Evolutionary conservation across 768 basidiomycete genomes (phyloP), one percentile per base, ranked within the genome.

Genomic region (Boletus bicolor): DNA sequence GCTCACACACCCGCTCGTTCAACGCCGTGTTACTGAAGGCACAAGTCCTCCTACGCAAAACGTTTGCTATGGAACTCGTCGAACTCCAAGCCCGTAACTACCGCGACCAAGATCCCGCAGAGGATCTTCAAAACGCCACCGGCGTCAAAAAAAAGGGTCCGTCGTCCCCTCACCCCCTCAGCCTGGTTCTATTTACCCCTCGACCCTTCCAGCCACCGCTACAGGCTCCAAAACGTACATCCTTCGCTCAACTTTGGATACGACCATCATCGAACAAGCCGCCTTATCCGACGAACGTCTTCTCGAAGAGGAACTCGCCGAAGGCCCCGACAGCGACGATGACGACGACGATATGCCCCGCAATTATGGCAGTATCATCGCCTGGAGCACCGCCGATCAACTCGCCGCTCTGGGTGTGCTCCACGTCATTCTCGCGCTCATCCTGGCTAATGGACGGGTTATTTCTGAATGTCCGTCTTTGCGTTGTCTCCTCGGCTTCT

Each of bases 41-140:
- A 2, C 91, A 96, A 56, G 67, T 67, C 6, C 82, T 82, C 7
- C 75, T 97, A 5, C 73, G 74, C 14, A 76, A 76, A 14, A 84
- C 80, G 0, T 88, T 96, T 60, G 92, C 89, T 3, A 84, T 94
- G 84, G 91, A 96, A 62, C 78, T 97, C 8, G 84, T 87, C 28
- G 89, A 92, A 66, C 79, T 97, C 5, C 82, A 84, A 44, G 75
- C 83, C 0, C 82, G 85, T 24, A 82, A 66, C 41, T 66, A 67
- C 79, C 34, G 82, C 75, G 50, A 67, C 15, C 70, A 76, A 37
- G 71, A 66, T 42, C 36, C 57, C 5, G 69, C 63, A 12, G 79
- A 79, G 2, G 82, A 81, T 53, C 71, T 77, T 8, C 72, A 79
- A 58, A 79, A 75, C 37, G 78, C 79, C 15, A 82, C 81, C 3